Evolutionary conservation across 2,329 filamentous ascomycete species (phyloP).

Genomic region (Aureobasidium sp.): DNA sequence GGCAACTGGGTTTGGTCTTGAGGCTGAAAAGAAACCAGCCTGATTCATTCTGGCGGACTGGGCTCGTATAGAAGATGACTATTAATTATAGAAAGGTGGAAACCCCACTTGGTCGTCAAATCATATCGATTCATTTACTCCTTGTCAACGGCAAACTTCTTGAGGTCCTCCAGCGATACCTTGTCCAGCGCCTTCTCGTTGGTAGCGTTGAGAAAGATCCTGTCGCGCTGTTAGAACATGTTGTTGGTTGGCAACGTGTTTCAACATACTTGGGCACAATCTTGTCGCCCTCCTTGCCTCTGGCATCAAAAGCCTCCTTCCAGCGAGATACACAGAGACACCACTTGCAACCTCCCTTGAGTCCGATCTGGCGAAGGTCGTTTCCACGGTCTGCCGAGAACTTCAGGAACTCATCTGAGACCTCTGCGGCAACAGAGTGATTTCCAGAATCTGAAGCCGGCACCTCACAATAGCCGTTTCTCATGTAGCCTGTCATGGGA

Average conservation of each 20-base stretch:
- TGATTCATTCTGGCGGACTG: background rate
- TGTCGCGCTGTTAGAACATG: constrained; percentile 25
- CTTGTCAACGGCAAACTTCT: constrained; percentile 42
- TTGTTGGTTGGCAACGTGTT: background rate
- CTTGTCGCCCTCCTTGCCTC: constrained; percentile 40
- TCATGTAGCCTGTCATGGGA: constrained; percentile 55
- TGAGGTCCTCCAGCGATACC: constrained; percentile 43
- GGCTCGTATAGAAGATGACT: background rate
- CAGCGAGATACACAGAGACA: constrained; percentile 51
- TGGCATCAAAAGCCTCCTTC: constrained; percentile 52
- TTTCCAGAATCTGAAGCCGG: constrained; percentile 51
- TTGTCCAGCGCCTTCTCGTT: constrained; percentile 46
- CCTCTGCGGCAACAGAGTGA: constrained; percentile 51
- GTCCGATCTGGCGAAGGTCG: constrained; percentile 48
- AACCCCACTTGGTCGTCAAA: background rate
- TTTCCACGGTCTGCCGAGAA: constrained; percentile 54
- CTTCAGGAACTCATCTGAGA: constrained; percentile 56
- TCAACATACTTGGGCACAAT: constrained; percentile 37
- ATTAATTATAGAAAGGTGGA: background rate
- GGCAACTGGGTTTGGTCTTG: no score
- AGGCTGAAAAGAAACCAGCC: no score
- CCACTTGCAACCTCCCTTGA: constrained; percentile 55
- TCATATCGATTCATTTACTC: constrained; percentile 21
- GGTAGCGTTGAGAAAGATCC: constrained; percentile 46
- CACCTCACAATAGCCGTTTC: constrained; percentile 55